Percentiles rank a stretch among this genome's conserved stretches.
These are phyloP conservation scores for Picea glauca DNA, from an alignment of 75 land plant genomes.

Conservation along the genomic window DNA sequence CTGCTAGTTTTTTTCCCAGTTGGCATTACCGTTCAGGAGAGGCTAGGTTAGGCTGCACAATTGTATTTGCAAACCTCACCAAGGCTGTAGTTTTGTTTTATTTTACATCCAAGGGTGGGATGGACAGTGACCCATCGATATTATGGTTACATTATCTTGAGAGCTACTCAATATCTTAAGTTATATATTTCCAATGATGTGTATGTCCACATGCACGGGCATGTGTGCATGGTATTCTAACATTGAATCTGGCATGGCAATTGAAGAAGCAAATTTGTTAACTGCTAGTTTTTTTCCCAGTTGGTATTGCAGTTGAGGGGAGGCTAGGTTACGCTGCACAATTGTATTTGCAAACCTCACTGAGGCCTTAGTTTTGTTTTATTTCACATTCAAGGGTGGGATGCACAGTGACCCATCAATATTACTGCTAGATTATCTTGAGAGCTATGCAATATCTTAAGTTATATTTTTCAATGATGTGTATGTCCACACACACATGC, in stretches of 20 bases:
- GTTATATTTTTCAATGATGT: background rate
- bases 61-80: background rate
- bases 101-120: background rate
- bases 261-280: background rate
- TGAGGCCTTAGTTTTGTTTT: background rate
- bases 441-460: background rate
- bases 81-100: background rate
- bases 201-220: too few relatives aligned
- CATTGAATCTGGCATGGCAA: background rate
- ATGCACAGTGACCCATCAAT: background rate
- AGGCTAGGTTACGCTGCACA: background rate
- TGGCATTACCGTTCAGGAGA: background rate
- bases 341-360: background rate
- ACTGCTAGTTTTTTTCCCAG: too few relatives aligned
- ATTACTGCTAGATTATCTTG: background rate
- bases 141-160: too few relatives aligned
- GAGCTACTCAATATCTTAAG: too few relatives aligned
- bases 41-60: background rate
- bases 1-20: background rate
- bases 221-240: background rate
- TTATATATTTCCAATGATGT: too few relatives aligned
- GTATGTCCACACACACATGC: too few relatives aligned
- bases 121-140: too few relatives aligned
- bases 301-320: background rate
- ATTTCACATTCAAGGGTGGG: background rate